Conservation (phyloP, 73 alveolate species). For the Paramecium caudatum region DNA sequence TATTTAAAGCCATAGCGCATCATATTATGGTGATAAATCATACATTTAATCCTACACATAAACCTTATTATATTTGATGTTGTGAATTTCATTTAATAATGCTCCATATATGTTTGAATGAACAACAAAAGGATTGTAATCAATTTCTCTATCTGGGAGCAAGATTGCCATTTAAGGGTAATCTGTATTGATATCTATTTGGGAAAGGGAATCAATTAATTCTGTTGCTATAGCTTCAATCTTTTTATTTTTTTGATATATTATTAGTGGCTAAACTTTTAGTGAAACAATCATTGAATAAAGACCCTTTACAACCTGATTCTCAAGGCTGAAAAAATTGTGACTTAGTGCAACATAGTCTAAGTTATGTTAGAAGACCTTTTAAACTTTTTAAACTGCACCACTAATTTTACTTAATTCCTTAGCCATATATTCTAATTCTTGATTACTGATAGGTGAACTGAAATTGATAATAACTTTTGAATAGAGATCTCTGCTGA, state of each 20-base stretch:
- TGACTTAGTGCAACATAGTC: slow-evolving; percentile 68
- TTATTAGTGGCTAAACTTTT: slow-evolving; percentile 56
- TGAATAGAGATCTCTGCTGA: slow-evolving; percentile 71
- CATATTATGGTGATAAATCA: slow-evolving; percentile 61
- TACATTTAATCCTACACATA: slow-evolving; percentile 5
- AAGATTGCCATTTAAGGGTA: slow-evolving; percentile 41
- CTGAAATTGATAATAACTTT: slow-evolving; percentile 63
- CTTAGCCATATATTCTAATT: slow-evolving; percentile 63
- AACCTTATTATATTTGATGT: slow-evolving; percentile 69
- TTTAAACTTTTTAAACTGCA: slow-evolving; percentile 68
- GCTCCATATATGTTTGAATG: slow-evolving; percentile 76
- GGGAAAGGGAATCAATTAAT: slow-evolving; percentile 58
- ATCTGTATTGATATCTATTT: slow-evolving; percentile 47
- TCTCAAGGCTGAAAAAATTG: slow-evolving; percentile 47
- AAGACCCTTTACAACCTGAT: slow-evolving; percentile 48
- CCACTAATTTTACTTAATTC: slow-evolving; percentile 67
- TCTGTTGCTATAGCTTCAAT: slow-evolving; percentile 53
- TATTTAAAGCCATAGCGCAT: slow-evolving; percentile 57
- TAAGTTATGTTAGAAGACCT: slow-evolving; percentile 50
- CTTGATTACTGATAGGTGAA: slow-evolving; percentile 46
- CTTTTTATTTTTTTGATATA: slow-evolving; percentile 45
- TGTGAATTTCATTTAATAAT: slow-evolving; percentile 66
- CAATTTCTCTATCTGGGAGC: slow-evolving; percentile 73
- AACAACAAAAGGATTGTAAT: slow-evolving; percentile 53
- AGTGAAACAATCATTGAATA: slow-evolving; percentile 47